Conservation (phyloP, 192 early-diverging fungal species). For the Coemansia sp. region DNA sequence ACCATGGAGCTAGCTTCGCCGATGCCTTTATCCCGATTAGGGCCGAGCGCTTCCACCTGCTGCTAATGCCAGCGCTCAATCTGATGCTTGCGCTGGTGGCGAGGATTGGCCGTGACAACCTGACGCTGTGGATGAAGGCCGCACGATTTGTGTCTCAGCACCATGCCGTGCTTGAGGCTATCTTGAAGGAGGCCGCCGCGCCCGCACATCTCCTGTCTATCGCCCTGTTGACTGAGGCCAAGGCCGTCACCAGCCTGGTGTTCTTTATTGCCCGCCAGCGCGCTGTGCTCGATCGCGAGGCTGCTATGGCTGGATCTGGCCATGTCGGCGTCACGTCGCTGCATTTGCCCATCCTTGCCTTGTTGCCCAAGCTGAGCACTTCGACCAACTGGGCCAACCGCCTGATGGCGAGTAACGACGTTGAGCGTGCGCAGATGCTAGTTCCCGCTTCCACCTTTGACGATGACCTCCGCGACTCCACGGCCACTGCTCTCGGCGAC, state of each 20-base stretch:
- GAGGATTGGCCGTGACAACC: constrained; percentile 51
- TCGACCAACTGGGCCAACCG: constrained; percentile 36
- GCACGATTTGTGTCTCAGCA: constrained; percentile 52
- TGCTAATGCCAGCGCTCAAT: constrained; percentile 65
- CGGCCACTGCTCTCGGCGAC: constrained; percentile 6
- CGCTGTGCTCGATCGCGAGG: constrained; percentile 51
- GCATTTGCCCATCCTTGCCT: constrained; percentile 45
- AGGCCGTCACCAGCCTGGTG: constrained; percentile 37
- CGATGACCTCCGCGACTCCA: constrained; percentile 17
- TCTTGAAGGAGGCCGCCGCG: constrained; percentile 37
- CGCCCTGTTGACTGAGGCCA: constrained; percentile 42
- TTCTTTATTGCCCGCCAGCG: constrained; percentile 53
- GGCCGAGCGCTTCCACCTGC: constrained; percentile 65
- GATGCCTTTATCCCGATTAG: constrained; percentile 50
- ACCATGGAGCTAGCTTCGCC: constrained; percentile 17
- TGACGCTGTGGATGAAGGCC: constrained; percentile 53
- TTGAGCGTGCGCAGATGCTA: constrained; percentile 49
- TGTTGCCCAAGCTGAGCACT: constrained; percentile 50
- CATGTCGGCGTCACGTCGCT: constrained; percentile 49
- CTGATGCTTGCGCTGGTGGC: constrained; percentile 60
- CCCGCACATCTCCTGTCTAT: constrained; percentile 34
- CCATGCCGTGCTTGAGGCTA: constrained; percentile 42
- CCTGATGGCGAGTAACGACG: constrained; percentile 41
- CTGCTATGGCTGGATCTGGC: constrained; percentile 39
- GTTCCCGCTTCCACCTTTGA: constrained; percentile 24